A percentile compares a stretch with the other conserved stretches of the same genome.
Conservation (phyloP, 2,329 filamentous ascomycete genomes). For the Ophiostoma sp. region DNA sequence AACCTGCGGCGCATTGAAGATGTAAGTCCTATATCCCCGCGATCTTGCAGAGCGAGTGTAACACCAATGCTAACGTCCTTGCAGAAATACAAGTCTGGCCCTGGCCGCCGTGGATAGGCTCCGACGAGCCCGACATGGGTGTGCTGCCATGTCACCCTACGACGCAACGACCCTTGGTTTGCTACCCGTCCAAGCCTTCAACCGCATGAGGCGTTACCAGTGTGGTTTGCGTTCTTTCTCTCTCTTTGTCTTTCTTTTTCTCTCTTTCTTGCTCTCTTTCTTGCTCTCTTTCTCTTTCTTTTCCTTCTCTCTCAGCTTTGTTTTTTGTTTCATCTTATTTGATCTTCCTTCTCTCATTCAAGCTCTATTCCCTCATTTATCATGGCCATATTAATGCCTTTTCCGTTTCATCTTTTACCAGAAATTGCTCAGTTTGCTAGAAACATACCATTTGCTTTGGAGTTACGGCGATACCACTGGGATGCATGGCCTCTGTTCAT, state of each 20-base stretch:
- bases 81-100: conserved; percentile 30
- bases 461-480: conserved; percentile 11
- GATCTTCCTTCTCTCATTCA: not conserved
- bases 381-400: not conserved
- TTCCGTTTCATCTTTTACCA: not conserved
- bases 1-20: conserved; percentile 80
- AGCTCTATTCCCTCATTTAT: not conserved
- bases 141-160: not conserved
- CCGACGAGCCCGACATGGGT: not conserved
- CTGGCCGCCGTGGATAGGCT: conserved; percentile 22
- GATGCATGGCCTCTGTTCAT: not conserved
- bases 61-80: conserved; percentile 49
- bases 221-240: no score
- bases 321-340: not conserved
- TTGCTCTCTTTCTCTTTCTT: conserved; percentile 6
- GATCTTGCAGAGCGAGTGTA: conserved; percentile 41
- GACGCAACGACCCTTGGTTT: conserved; percentile 1
- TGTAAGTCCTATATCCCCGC: conserved; percentile 53
- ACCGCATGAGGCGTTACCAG: not conserved
- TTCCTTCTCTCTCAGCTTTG: not conserved
- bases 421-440: conserved; percentile 13
- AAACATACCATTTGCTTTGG: conserved; percentile 14
- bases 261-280: not conserved
- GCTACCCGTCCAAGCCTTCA: not conserved
- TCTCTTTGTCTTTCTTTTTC: not conserved